Conservation (phyloP, 2,329 filamentous ascomycete genomes). For the Exophiala viscosa region DNA sequence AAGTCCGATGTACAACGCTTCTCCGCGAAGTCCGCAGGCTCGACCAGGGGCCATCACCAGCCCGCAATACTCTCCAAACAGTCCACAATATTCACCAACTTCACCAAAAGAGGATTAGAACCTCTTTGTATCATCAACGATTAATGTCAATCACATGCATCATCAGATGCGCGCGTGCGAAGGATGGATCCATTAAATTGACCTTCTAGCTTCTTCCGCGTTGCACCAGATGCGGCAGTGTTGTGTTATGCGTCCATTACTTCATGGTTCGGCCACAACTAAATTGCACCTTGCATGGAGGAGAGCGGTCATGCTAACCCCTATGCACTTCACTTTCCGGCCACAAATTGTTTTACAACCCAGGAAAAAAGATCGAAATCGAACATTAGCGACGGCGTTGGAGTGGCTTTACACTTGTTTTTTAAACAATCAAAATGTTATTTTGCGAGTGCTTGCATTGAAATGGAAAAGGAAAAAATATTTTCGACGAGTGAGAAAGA, state of each 20-base stretch:
- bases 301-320: conserved; percentile 3
- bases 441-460: conserved; percentile 7
- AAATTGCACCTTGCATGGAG: conserved; percentile 13
- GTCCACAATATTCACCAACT: conserved; percentile 43
- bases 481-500: conserved; percentile 12
- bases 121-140: conserved; percentile 24
- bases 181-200: conserved; percentile 31
- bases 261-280: conserved; percentile 12
- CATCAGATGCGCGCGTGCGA: conserved; percentile 1
- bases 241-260: conserved; percentile 17
- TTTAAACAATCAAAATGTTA: conserved; percentile 7
- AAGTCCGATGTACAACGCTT: conserved; percentile 49
- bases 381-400: conserved; percentile 29
- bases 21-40: conserved; percentile 30
- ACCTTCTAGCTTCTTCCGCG: conserved; percentile 24
- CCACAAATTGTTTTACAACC: conserved; percentile 11
- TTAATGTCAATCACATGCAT: conserved; percentile 7
- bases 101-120: conserved; percentile 29
- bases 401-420: conserved; percentile 16
- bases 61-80: conserved; percentile 50
- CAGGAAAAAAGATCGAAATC: conserved; percentile 13
- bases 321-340: conserved; percentile 3
- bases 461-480: conserved; percentile 3
- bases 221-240: conserved; percentile 4
- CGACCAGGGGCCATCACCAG: conserved; percentile 50